A percentile compares a stretch with the other conserved stretches of the same genome.
These are phyloP conservation scores for Vaccinium myrtillus DNA, from an alignment of 148 eudicot species.

Conservation along the genomic window DNA sequence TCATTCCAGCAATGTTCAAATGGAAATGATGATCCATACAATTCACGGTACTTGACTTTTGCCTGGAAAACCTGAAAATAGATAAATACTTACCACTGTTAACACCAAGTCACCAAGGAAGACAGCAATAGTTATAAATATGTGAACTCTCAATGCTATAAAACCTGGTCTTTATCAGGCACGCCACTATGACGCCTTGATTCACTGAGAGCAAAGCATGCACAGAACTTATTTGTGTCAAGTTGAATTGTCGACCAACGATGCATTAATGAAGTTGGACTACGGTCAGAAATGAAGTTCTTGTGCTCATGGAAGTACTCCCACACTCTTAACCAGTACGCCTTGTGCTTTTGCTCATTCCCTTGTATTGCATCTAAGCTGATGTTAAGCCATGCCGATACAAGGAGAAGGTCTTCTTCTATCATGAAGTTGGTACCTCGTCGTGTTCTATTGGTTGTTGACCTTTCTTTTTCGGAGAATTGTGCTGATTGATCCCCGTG, in stretches of 20 bases:
- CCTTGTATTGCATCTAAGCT: not conserved
- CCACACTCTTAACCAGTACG: not conserved
- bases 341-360: not conserved
- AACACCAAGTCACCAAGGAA: not conserved
- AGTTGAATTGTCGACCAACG: not conserved
- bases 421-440: not conserved
- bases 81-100: not conserved
- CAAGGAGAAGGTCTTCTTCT: conserved; percentile 7
- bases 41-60: not conserved
- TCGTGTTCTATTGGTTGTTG: not conserved
- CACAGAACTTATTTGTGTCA: conserved; percentile 4
- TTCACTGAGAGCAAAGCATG: not conserved
- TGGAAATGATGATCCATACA: not conserved
- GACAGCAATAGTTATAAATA: not conserved
- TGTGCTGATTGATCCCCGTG: not conserved
- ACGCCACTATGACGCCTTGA: not conserved
- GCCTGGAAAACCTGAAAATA: not conserved
- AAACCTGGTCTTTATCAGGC: not conserved
- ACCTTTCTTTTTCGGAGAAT: not conserved
- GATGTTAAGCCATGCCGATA: not conserved
- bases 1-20: conserved; percentile 11
- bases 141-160: not conserved
- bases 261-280: not conserved
- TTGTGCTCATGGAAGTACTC: not conserved
- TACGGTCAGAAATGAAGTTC: not conserved